Base-by-base conservation (phyloP, 2,329 filamentous ascomycete genomes). In the Alternaria sp. region DNA sequence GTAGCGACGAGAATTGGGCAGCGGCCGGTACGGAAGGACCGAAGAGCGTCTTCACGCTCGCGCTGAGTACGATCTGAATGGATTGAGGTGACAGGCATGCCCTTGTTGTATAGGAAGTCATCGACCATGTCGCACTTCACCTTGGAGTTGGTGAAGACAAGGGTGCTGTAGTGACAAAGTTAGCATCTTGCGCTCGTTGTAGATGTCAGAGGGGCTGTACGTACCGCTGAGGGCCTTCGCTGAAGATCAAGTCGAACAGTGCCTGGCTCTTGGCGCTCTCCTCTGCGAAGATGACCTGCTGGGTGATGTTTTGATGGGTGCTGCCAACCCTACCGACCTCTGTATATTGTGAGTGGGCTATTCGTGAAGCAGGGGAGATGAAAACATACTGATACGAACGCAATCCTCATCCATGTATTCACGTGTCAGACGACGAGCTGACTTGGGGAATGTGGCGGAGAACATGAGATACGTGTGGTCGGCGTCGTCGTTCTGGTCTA, bases 31-130 rank as follows among this genome's bases (percentile, higher is more conserved):
- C 92, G 90, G 85, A 98, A 98, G 2, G 91, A 86, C 71, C 93
- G 89, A 89, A 98, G 87, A 2, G 95, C 91, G 76, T 97, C 93
- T 79, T 98, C 95, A 68, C 96, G 92, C 84, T 98, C 95, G 65
- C 87, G 87, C 81, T 98, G 96, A 43, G 91, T 96, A 23, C 95
- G 91, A 61, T 93, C 92, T 1, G 89, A 84, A 70, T 98, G 96
- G 70, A 98, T 96, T 0, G 94, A 97, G 0, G 93, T 96, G 54
- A 89, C 91, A 0, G 96, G 96, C 2, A 97, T 81, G 0, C 88
- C 86, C 62, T 87, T 84, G 77, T 97, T 95, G 84, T 88, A 98
- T 0, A 98, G 79, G 66, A 88, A 96, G 71, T 97, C 95, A 68
- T 99, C 96, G 0, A 98, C 80, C 57, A 91, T 88, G 73, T 99